A percentile compares a stretch with the other conserved stretches of the same genome.
Evolutionary conservation across 306 rosid species (phyloP).

Genomic region (Mucuna pruriens): DNA sequence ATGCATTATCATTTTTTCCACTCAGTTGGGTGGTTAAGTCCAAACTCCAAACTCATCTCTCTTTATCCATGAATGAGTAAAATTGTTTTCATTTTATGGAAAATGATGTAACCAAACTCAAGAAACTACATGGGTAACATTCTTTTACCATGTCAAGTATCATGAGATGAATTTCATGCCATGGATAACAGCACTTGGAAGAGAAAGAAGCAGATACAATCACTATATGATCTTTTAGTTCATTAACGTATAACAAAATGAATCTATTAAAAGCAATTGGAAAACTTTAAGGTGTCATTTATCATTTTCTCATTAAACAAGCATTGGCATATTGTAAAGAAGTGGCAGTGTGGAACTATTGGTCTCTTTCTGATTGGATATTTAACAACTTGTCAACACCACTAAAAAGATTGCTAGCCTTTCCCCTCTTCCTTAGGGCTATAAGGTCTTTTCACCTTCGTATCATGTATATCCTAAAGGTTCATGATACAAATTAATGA

Average conservation of each 20-base stretch:
- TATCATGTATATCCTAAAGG: conserved; percentile 32
- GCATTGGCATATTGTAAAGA: conserved; percentile 12
- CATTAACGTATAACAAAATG: conserved; percentile 12
- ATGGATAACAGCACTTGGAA: conserved; percentile 19
- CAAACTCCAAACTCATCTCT: conserved; percentile 21
- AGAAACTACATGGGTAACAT: not conserved
- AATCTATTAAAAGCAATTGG: conserved; percentile 20
- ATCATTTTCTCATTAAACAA: conserved; percentile 30
- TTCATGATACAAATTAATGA: conserved; percentile 6
- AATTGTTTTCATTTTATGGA: not conserved
- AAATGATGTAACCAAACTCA: conserved; percentile 11
- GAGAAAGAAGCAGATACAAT: not conserved
- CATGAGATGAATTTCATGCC: not conserved
- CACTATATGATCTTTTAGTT: not conserved
- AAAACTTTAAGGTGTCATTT: conserved; percentile 19
- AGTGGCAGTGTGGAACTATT: conserved; percentile 41
- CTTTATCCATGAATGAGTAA: conserved; percentile 12
- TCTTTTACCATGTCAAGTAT: not conserved
- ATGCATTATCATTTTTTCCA: conserved; percentile 49
- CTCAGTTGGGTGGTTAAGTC: conserved; percentile 49
- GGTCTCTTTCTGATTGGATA: conserved; percentile 40
- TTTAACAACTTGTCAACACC: conserved; percentile 47
- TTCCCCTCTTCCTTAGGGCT: conserved; percentile 37
- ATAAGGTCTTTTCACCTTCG: conserved; percentile 36
- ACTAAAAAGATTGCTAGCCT: conserved; percentile 27